These are phyloP conservation scores for Talaromyces amestolkiae DNA, from an alignment of 2,329 filamentous ascomycete species.

Conservation along the genomic window DNA sequence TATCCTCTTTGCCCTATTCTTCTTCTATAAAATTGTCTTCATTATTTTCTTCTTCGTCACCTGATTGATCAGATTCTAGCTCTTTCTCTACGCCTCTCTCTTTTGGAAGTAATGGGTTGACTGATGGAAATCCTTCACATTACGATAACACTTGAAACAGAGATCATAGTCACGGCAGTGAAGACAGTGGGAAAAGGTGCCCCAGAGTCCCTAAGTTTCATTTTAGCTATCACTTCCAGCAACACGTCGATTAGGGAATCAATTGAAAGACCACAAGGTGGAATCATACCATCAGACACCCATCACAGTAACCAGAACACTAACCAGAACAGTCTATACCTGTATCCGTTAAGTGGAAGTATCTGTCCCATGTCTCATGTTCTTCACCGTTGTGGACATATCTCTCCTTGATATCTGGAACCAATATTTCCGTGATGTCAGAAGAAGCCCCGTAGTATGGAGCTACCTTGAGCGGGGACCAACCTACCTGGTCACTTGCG, in stretches of 20 bases:
- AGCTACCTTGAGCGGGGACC: too few relatives aligned
- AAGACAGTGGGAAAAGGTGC: background rate
- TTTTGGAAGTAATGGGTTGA: background rate
- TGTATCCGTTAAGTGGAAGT: background rate
- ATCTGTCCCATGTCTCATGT: background rate
- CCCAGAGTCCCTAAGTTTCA: background rate
- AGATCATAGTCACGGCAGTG: background rate
- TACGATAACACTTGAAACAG: background rate
- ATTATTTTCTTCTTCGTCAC: background rate
- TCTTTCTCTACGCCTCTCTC: background rate
- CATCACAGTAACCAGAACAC: background rate
- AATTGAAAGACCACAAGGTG: background rate
- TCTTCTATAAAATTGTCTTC: background rate
- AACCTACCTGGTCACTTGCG: too few relatives aligned
- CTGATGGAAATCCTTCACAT: background rate
- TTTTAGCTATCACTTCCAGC: background rate
- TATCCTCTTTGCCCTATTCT: background rate
- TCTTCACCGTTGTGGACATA: background rate
- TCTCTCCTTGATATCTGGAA: background rate
- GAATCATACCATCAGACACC: background rate
- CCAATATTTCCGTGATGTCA: too few relatives aligned
- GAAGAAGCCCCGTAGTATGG: too few relatives aligned
- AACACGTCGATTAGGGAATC: background rate
- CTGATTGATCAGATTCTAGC: background rate
- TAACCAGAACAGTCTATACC: background rate